These are phyloP conservation scores for Pyricularia grisea DNA, from an alignment of 2,329 filamentous ascomycete species.

Conservation along the genomic window DNA sequence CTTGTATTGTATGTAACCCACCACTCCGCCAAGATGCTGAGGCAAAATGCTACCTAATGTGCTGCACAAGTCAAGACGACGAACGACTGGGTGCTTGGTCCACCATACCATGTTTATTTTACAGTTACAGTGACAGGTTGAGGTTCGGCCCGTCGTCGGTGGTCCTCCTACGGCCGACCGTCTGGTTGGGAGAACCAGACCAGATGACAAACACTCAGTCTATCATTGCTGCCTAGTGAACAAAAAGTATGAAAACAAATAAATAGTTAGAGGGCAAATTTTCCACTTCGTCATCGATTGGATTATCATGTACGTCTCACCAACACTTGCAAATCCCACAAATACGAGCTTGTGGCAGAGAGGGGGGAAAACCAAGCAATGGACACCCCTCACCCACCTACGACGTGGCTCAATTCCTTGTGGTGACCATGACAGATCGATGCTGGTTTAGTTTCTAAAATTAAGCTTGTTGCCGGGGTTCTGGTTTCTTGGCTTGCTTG, in stretches of 20 bases:
- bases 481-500: background rate
- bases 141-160: background rate
- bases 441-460: background rate
- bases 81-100: background rate
- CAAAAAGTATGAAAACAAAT: too few species aligned
- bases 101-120: background rate
- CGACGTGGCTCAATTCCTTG: background rate
- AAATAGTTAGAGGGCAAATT: background rate
- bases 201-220: background rate
- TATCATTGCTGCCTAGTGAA: too few species aligned
- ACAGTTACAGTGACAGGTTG: background rate
- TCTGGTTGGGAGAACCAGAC: background rate
- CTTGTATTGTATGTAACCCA: background rate
- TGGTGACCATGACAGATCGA: background rate
- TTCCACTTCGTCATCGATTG: background rate
- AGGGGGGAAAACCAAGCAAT: background rate
- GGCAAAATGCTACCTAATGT: background rate
- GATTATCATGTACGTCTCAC: background rate
- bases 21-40: background rate
- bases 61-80: background rate
- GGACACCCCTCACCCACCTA: background rate
- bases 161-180: background rate
- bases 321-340: background rate
- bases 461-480: background rate
- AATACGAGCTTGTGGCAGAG: background rate